Evolutionary conservation across 208 protist species (phyloP).

Genomic region (Wallacemonas sp.): DNA sequence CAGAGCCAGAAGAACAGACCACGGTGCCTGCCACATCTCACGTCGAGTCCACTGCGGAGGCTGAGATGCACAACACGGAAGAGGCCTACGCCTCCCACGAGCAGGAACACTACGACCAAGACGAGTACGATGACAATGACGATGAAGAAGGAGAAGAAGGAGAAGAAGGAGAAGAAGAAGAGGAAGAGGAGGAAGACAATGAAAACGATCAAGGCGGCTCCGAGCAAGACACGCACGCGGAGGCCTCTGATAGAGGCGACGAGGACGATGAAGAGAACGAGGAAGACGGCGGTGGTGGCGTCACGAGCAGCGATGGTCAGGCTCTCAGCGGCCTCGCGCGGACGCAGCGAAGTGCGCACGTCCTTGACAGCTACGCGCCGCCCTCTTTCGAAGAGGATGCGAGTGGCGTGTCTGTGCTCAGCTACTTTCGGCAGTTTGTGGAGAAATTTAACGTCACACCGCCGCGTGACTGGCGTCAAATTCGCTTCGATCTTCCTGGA

Average conservation of each 20-base stretch:
- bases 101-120: slow-evolving; percentile 4
- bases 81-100: neutral
- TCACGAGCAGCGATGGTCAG: slow-evolving; percentile 12
- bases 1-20: neutral
- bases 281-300: slow-evolving; percentile 5
- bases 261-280: slow-evolving; percentile 5
- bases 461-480: slow-evolving; percentile 67
- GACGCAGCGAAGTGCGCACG: slow-evolving; percentile 2
- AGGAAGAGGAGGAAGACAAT: neutral
- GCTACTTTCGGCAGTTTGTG: slow-evolving; percentile 60
- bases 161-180: slow-evolving; percentile 8
- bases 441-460: slow-evolving; percentile 45
- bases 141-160: neutral
- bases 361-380: slow-evolving; percentile 8
- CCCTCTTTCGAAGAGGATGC: neutral
- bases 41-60: too few species aligned
- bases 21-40: too few species aligned
- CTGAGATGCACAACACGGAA: neutral
- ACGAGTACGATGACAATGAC: slow-evolving; percentile 10
- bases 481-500: slow-evolving; percentile 70
- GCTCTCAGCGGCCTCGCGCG: slow-evolving; percentile 1
- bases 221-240: neutral
- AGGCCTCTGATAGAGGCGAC: neutral
- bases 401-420: slow-evolving; percentile 33
- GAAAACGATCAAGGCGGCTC: neutral